A percentile compares a stretch with the other conserved stretches of the same genome.
Conservation (phyloP, 2,329 filamentous ascomycete genomes). For the Paraphaeosphaeria minitans region DNA sequence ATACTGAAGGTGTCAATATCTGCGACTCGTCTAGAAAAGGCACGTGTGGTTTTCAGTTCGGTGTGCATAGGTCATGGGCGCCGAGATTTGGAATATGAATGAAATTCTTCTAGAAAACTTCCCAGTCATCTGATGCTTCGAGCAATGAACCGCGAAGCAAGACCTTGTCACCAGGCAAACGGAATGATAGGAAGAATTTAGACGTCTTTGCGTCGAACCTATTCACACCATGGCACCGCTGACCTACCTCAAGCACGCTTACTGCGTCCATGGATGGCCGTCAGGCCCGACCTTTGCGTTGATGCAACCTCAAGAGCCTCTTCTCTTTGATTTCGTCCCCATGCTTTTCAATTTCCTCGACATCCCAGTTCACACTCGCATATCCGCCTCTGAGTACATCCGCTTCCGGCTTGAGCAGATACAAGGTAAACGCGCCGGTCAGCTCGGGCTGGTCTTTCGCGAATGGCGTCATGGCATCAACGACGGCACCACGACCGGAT, state of each 20-base stretch:
- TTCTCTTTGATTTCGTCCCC: slow-evolving; percentile 33
- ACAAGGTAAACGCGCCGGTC: slow-evolving; percentile 37
- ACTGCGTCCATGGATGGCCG: slow-evolving; percentile 18
- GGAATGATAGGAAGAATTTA: too few species aligned
- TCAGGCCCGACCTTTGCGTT: slow-evolving; percentile 19
- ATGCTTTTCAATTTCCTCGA: slow-evolving; percentile 32
- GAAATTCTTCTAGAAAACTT: too few species aligned
- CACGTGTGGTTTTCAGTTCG: too few species aligned
- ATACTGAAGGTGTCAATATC: too few species aligned
- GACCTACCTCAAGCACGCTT: background rate
- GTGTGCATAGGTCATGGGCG: too few species aligned
- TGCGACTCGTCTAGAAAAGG: too few species aligned
- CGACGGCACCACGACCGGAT: slow-evolving; percentile 20
- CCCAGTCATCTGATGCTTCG: too few species aligned
- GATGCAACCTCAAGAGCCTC: slow-evolving; percentile 28
- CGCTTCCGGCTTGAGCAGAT: slow-evolving; percentile 19
- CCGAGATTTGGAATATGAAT: too few species aligned
- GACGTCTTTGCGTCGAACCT: too few species aligned
- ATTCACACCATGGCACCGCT: background rate
- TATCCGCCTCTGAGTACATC: slow-evolving; percentile 20
- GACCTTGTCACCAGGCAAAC: too few species aligned
- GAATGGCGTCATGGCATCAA: slow-evolving; percentile 29
- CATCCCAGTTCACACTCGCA: slow-evolving; percentile 33
- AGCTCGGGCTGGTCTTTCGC: slow-evolving; percentile 40
- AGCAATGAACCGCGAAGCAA: too few species aligned